A percentile compares a stretch with the other conserved stretches of the same genome.
Evolutionary conservation across 306 rosid species (phyloP).

Genomic region (Castanea crenata): DNA sequence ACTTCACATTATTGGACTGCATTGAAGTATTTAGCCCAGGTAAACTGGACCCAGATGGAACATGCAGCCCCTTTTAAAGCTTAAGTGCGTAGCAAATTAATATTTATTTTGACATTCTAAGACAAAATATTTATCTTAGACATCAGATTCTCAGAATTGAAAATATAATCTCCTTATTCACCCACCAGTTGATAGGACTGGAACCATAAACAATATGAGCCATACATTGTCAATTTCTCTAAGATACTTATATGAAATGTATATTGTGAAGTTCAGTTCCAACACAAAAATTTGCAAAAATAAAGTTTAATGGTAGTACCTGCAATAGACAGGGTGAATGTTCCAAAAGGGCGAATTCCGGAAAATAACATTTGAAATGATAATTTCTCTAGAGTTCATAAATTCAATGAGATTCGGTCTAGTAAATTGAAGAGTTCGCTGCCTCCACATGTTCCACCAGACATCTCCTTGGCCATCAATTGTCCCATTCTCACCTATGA

Average conservation of each 20-base stretch:
- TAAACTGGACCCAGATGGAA: too few species aligned
- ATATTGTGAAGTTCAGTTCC: not conserved
- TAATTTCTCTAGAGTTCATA: slow-evolving; percentile 62
- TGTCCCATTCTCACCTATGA: slow-evolving; percentile 78
- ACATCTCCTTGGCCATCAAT: slow-evolving; percentile 88
- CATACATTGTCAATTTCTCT: not conserved
- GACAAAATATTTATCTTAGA: not conserved
- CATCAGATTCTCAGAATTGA: not conserved
- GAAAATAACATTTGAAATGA: slow-evolving; percentile 76
- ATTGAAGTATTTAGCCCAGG: not conserved
- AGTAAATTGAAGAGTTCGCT: slow-evolving; percentile 73
- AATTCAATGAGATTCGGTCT: slow-evolving; percentile 86
- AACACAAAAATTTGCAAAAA: not conserved
- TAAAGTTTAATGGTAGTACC: slow-evolving; percentile 35
- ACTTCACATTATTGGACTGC: not conserved
- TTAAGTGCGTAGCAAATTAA: not conserved
- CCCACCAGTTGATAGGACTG: not conserved
- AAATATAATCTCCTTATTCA: not conserved
- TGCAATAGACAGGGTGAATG: slow-evolving; percentile 92
- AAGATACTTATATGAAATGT: not conserved
- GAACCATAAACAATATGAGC: not conserved
- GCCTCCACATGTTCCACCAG: slow-evolving; percentile 99
- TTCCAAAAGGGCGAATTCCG: slow-evolving; percentile 95
- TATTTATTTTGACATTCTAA: not conserved
- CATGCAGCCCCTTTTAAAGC: not conserved